Evolutionary conservation across 2,329 filamentous ascomycete species (phyloP).

Genomic region (Botrytis medusae): DNA sequence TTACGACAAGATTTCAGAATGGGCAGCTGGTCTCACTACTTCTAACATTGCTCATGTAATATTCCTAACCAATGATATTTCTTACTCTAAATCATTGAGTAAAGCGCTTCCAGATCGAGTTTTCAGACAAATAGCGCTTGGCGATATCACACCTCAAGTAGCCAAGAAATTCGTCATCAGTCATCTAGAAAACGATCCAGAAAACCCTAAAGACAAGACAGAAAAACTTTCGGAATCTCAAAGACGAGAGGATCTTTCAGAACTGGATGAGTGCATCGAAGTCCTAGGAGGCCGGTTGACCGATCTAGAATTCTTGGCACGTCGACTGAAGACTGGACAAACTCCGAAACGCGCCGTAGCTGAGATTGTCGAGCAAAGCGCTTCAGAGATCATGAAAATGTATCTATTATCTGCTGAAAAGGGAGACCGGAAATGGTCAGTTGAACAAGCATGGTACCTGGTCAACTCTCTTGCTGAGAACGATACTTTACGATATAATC

Average conservation of each 20-base stretch:
- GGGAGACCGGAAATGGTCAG: slow-evolving; percentile 65
- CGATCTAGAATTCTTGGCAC: slow-evolving; percentile 90
- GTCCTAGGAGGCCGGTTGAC: slow-evolving; percentile 88
- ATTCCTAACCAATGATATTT: slow-evolving; percentile 86
- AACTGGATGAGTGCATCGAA: slow-evolving; percentile 79
- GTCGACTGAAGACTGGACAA: slow-evolving; percentile 84
- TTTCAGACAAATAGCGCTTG: slow-evolving; percentile 81
- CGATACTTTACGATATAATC: slow-evolving; percentile 76
- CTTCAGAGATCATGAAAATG: slow-evolving; percentile 90
- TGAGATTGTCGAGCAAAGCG: slow-evolving; percentile 86
- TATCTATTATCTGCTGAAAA: slow-evolving; percentile 66
- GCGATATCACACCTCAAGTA: slow-evolving; percentile 81
- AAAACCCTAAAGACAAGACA: slow-evolving; percentile 38
- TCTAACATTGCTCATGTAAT: slow-evolving; percentile 91
- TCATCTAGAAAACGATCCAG: slow-evolving; percentile 59
- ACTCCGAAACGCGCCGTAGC: slow-evolving; percentile 75
- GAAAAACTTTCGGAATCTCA: slow-evolving; percentile 37
- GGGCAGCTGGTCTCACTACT: slow-evolving; percentile 82
- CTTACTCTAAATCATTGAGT: slow-evolving; percentile 82
- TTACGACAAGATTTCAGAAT: slow-evolving; percentile 79
- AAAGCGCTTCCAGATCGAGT: slow-evolving; percentile 88
- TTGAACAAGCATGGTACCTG: slow-evolving; percentile 86
- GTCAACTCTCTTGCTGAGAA: slow-evolving; percentile 74
- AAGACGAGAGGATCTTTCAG: slow-evolving; percentile 54
- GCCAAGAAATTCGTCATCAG: slow-evolving; percentile 89